phyloP scores from a whole-genome alignment of 2,329 filamentous ascomycete species.

The Diplodia seriata region DNA sequence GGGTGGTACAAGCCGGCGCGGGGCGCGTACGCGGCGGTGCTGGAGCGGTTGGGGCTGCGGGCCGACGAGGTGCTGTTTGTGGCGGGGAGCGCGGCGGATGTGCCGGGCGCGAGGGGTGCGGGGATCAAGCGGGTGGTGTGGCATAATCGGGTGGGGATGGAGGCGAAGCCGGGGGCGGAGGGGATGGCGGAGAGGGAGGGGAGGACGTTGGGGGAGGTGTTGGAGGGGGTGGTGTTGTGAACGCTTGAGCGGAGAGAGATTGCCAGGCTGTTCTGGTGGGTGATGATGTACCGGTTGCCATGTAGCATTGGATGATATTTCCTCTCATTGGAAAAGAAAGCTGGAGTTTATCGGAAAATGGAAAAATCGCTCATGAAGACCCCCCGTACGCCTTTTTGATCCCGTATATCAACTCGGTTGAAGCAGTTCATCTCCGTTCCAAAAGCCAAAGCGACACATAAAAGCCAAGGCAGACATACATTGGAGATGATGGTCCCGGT shows the following conservation, averaged over 20 bases:
- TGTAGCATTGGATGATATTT: neutral
- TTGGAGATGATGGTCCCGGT: neutral
- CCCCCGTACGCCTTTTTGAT: neutral
- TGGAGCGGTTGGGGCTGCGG: conserved; percentile 38
- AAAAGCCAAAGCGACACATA: neutral
- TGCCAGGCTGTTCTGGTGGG: neutral
- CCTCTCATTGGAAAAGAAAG: conserved; percentile 2
- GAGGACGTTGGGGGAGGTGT: conserved; percentile 20
- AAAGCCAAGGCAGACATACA: neutral
- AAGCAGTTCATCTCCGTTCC: neutral
- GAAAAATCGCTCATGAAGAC: neutral
- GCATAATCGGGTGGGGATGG: conserved; percentile 22
- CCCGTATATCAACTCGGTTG: neutral
- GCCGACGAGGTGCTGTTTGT: conserved; percentile 13
- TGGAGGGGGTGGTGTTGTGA: conserved; percentile 18
- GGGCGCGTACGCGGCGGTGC: conserved; percentile 45
- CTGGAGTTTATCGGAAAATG: too few relatives aligned
- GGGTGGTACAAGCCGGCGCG: conserved; percentile 51
- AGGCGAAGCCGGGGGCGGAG: conserved; percentile 30
- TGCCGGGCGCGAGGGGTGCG: conserved; percentile 47
- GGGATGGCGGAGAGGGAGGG: conserved; percentile 30
- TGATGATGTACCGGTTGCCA: neutral
- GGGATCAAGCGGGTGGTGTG: conserved; percentile 47
- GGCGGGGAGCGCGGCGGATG: conserved; percentile 50
- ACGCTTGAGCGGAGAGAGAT: neutral